Evolutionary conservation across 2,329 filamentous ascomycete species (phyloP).

Genomic region (Chrysoporthe puriensis): DNA sequence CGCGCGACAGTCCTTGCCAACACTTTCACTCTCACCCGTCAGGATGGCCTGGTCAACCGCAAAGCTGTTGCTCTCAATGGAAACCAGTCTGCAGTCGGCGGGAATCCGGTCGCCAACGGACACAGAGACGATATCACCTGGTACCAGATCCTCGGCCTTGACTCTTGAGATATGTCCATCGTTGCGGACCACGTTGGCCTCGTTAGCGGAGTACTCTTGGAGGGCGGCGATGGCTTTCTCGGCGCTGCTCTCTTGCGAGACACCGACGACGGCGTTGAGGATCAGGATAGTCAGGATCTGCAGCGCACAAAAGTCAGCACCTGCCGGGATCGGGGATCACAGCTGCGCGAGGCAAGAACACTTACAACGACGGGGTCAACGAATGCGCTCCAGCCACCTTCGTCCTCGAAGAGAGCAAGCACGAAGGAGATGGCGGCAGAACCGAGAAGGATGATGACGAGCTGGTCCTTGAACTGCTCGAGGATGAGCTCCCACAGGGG

Average conservation of each 20-base stretch:
- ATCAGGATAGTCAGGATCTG: conserved; percentile 96
- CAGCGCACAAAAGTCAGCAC: neutral
- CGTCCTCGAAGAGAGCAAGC: conserved; percentile 89
- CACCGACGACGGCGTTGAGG: conserved; percentile 94
- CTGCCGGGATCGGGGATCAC: neutral
- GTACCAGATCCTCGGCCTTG: conserved; percentile 96
- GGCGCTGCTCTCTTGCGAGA: conserved; percentile 97
- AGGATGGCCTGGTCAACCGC: conserved; percentile 95
- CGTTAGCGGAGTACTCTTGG: conserved; percentile 98
- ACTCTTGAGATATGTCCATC: conserved; percentile 75
- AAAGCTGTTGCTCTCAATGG: conserved; percentile 97
- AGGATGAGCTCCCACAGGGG: conserved; percentile 95
- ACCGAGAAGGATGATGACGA: conserved; percentile 91
- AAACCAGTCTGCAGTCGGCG: conserved; percentile 87
- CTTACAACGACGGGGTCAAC: conserved; percentile 93
- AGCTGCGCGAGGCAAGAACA: conserved; percentile 34
- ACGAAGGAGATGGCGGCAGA: conserved; percentile 94
- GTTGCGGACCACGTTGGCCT: conserved; percentile 89
- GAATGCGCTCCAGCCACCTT: conserved; percentile 94
- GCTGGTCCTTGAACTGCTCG: conserved; percentile 98
- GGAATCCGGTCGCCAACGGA: conserved; percentile 91
- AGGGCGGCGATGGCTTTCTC: conserved; percentile 98
- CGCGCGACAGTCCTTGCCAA: conserved; percentile 75
- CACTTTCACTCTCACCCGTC: conserved; percentile 96
- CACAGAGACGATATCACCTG: conserved; percentile 88